Evolutionary conservation across 1,139 yeast genomes (phyloP).

Genomic region (Komagataea norvegica): DNA sequence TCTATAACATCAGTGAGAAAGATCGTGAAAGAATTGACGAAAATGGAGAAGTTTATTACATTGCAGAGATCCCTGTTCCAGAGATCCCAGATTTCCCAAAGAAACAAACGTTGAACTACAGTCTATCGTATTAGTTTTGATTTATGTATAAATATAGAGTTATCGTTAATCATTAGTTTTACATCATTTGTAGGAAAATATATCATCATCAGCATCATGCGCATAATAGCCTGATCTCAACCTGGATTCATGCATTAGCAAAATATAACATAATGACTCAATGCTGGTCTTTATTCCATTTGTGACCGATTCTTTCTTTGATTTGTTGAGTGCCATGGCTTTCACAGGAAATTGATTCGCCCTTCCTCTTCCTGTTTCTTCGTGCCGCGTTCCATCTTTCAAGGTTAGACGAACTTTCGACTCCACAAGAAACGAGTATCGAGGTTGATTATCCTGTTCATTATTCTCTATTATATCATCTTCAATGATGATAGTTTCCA

Average conservation of each 20-base stretch:
- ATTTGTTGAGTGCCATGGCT: conserved; percentile 36
- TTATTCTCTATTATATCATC: conserved; percentile 1
- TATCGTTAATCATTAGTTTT: conserved; percentile 2
- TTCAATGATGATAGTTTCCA: conserved; percentile 10
- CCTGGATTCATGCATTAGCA: conserved; percentile 30
- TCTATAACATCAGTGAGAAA: conserved; percentile 72
- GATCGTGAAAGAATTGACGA: conserved; percentile 89
- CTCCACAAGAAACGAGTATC: conserved; percentile 20
- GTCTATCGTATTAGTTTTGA: too few species aligned
- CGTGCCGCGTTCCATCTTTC: conserved; percentile 45
- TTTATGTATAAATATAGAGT: conserved; percentile 23
- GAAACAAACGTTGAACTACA: conserved; percentile 52
- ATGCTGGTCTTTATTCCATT: conserved; percentile 40
- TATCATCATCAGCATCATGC: conserved; percentile 6
- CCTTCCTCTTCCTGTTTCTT: conserved; percentile 40
- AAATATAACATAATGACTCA: conserved; percentile 26
- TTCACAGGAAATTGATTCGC: conserved; percentile 34
- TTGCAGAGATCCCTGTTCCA: conserved; percentile 72
- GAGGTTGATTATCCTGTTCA: conserved; percentile 2
- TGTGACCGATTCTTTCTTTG: conserved; percentile 51
- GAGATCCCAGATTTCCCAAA: conserved; percentile 53
- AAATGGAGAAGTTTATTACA: conserved; percentile 72
- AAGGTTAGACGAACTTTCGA: conserved; percentile 37
- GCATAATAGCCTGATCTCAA: conserved; percentile 27
- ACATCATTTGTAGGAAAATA: conserved; percentile 1